These are phyloP conservation scores for Gliomastix tumulicola DNA, from an alignment of 2,329 filamentous ascomycete genomes.

Conservation along the genomic window DNA sequence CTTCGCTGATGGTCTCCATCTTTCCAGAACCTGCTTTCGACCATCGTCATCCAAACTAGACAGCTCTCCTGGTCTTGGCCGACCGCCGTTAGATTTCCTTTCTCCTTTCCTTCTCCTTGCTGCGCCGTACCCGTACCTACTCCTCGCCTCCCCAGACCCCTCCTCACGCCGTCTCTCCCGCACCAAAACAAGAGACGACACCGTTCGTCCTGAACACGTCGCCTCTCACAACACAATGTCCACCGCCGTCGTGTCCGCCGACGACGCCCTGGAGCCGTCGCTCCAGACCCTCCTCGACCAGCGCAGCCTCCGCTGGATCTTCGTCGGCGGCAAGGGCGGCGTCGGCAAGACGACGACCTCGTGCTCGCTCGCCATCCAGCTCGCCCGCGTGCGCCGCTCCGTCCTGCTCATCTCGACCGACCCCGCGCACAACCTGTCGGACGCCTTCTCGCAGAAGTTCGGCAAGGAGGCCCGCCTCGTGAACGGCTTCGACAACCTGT, in stretches of 20 bases:
- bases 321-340: slow-evolving; percentile 96
- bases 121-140: too few species aligned
- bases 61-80: too few species aligned
- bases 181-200: too few species aligned
- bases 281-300: slow-evolving; percentile 95
- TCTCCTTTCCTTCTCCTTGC: too few species aligned
- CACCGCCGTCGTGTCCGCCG: slow-evolving; percentile 33
- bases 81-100: too few species aligned
- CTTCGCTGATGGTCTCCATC: too few species aligned
- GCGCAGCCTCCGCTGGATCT: slow-evolving; percentile 94
- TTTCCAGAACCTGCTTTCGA: too few species aligned
- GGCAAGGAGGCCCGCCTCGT: slow-evolving; percentile 94
- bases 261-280: slow-evolving; percentile 80
- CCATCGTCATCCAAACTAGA: too few species aligned
- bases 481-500: slow-evolving; percentile 87
- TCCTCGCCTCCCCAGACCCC: too few species aligned
- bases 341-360: slow-evolving; percentile 99
- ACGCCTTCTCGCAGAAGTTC: slow-evolving; percentile 98
- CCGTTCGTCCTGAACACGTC: too few species aligned
- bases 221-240: too few species aligned
- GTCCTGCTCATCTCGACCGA: slow-evolving; percentile 98
- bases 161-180: too few species aligned
- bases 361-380: slow-evolving; percentile 95
- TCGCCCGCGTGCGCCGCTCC: slow-evolving; percentile 88
- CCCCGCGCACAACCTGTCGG: slow-evolving; percentile 94